A percentile compares a stretch with the other conserved stretches of the same genome.
Evolutionary conservation across 2,329 filamentous ascomycete genomes (phyloP).

Genomic region (Apiospora aurea): DNA sequence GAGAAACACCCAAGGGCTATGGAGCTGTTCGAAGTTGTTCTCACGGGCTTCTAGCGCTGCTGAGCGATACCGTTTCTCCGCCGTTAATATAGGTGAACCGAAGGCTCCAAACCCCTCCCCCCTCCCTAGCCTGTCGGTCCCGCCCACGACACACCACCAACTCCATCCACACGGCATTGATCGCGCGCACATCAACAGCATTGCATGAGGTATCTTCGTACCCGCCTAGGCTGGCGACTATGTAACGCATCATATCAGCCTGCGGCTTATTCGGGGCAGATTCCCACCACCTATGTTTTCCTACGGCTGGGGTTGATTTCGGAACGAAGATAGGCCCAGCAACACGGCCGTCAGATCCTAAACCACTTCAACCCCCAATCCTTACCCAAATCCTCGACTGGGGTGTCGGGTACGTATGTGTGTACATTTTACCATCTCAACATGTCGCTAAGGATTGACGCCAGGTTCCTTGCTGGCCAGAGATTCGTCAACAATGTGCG

Average conservation of each 20-base stretch:
- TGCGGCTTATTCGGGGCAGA: constrained; percentile 55
- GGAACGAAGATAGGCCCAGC: constrained; percentile 22
- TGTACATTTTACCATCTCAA: background rate
- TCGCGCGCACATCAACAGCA: constrained; percentile 1
- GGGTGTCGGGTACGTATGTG: constrained; percentile 8
- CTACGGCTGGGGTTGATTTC: constrained; percentile 30
- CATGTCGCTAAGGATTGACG: constrained; percentile 6
- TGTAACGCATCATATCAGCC: constrained; percentile 53
- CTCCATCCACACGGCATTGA: constrained; percentile 22
- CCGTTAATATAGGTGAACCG: constrained; percentile 16
- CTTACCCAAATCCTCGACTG: constrained; percentile 6
- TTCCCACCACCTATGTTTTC: constrained; percentile 44
- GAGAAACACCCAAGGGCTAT: background rate
- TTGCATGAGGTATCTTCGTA: constrained; percentile 16
- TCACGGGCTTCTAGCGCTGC: constrained; percentile 12
- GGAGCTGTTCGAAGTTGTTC: constrained; percentile 6
- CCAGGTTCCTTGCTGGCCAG: constrained; percentile 15
- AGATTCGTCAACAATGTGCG: constrained; percentile 1
- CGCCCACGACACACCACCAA: constrained; percentile 10
- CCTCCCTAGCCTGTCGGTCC: background rate
- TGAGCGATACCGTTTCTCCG: constrained; percentile 20
- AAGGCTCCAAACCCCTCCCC: background rate
- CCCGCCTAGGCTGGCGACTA: constrained; percentile 31
- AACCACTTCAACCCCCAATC: constrained; percentile 16
- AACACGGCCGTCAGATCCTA: constrained; percentile 21